A percentile compares a stretch with the other conserved stretches of the same genome.
These are phyloP conservation scores for Loxodes magnus DNA, from an alignment of 73 alveolate species.

Conservation along the genomic window DNA sequence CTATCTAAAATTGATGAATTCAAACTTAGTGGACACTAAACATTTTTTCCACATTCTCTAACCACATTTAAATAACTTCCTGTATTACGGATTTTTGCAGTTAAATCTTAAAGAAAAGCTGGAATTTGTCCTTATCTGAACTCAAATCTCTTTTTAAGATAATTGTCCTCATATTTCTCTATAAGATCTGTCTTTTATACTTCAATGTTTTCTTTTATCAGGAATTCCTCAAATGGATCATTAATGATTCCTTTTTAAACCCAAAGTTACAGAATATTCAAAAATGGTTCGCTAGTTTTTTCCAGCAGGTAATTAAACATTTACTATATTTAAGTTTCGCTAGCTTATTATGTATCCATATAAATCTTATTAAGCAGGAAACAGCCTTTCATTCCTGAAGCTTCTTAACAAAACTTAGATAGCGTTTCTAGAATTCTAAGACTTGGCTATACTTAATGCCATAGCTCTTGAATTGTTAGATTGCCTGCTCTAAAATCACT, in stretches of 20 bases:
- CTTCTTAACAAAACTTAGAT: constrained; percentile 54
- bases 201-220: constrained; percentile 57
- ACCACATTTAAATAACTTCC: constrained; percentile 81
- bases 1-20: neutral
- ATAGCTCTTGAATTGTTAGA: constrained; percentile 64
- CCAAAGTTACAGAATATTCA: constrained; percentile 86
- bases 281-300: constrained; percentile 82
- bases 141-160: constrained; percentile 74
- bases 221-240: constrained; percentile 89
- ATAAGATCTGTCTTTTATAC: constrained; percentile 60
- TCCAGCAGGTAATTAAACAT: constrained; percentile 66
- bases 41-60: constrained; percentile 80
- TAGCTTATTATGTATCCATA: constrained; percentile 52
- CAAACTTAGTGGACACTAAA: constrained; percentile 43
- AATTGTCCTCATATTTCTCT: constrained; percentile 66
- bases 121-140: constrained; percentile 73
- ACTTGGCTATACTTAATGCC: constrained; percentile 79
- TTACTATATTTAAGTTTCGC: constrained; percentile 57
- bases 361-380: constrained; percentile 68
- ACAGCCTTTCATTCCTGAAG: constrained; percentile 72
- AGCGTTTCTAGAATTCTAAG: constrained; percentile 71
- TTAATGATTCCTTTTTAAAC: constrained; percentile 81
- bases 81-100: constrained; percentile 61
- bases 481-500: constrained; percentile 62
- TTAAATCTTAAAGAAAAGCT: constrained; percentile 56